Percentiles rank a stretch among this genome's conserved stretches.
These are phyloP conservation scores for Globisporangium heterothallicum DNA, from an alignment of 352 stramenopile genomes.

Conservation along the genomic window DNA sequence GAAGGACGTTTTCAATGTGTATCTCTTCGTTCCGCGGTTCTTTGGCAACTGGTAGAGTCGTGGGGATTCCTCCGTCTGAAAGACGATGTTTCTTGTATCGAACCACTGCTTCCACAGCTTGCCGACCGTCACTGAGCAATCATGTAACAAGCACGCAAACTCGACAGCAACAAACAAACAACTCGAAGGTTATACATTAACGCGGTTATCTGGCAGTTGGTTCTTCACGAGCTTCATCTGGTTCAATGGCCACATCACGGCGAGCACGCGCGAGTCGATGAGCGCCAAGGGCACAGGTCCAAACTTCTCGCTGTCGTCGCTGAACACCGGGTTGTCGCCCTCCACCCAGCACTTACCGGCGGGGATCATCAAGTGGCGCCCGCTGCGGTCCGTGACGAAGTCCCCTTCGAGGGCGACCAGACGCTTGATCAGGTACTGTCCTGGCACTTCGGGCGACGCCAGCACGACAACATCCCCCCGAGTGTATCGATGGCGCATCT, in stretches of 20 bases:
- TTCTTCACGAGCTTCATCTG: slow-evolving; percentile 56
- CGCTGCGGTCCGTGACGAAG: slow-evolving; percentile 46
- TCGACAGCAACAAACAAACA: not conserved
- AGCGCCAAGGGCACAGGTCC: slow-evolving; percentile 74
- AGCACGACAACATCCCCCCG: slow-evolving; percentile 81
- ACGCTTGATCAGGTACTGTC: slow-evolving; percentile 71
- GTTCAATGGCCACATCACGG: slow-evolving; percentile 70
- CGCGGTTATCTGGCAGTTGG: slow-evolving; percentile 47
- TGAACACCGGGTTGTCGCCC: slow-evolving; percentile 69
- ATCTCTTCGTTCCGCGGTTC: too few relatives aligned
- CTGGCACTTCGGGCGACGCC: slow-evolving; percentile 47
- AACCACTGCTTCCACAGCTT: too few relatives aligned
- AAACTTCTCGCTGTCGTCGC: slow-evolving; percentile 62
- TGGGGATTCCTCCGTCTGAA: too few relatives aligned
- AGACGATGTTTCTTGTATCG: too few relatives aligned
- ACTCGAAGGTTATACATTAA: slow-evolving; percentile 34
- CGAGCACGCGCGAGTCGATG: slow-evolving; percentile 71
- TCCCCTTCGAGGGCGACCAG: slow-evolving; percentile 75
- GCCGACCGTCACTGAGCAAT: not conserved
- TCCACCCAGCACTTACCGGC: slow-evolving; percentile 84
- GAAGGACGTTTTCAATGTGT: too few relatives aligned
- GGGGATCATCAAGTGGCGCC: slow-evolving; percentile 36
- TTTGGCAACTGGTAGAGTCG: too few relatives aligned
- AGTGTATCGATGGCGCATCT: slow-evolving; percentile 54
- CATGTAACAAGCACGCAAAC: not conserved